phyloP scores from a whole-genome alignment of 75 land plant genomes.

The Picea glauca region DNA sequence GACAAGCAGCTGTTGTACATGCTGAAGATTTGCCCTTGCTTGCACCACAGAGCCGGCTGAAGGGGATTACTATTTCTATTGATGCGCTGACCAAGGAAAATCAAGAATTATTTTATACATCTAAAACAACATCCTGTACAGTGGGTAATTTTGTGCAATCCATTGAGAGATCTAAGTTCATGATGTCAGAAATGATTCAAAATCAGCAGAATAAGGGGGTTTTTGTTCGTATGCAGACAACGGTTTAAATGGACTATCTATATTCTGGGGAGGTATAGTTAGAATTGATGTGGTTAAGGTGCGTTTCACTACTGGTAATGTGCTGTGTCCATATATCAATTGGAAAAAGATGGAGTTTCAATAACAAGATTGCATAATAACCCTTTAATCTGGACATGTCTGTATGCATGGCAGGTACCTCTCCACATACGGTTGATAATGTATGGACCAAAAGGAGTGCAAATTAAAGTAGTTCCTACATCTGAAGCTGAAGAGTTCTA shows the following conservation, averaged over 20 bases:
- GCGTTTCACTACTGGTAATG: neutral
- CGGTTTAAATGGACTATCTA: slow-evolving; percentile 62
- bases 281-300: slow-evolving; percentile 84
- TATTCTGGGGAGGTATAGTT: slow-evolving; percentile 96
- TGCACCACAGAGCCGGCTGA: slow-evolving; percentile 81
- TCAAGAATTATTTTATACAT: neutral
- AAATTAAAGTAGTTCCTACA: slow-evolving; percentile 52
- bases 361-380: neutral
- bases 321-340: neutral
- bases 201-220: neutral
- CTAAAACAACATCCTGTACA: neutral
- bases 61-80: slow-evolving; percentile 29
- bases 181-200: slow-evolving; percentile 9
- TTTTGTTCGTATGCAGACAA: slow-evolving; percentile 5
- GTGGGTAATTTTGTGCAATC: neutral
- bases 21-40: slow-evolving; percentile 84
- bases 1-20: slow-evolving; percentile 89
- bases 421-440: slow-evolving; percentile 61
- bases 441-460: slow-evolving; percentile 78
- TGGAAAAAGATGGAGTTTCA: slow-evolving; percentile 5
- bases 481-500: slow-evolving; percentile 79
- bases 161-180: neutral
- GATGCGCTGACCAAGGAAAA: neutral
- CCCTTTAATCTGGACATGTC: neutral
- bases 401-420: slow-evolving; percentile 49